Base-by-base conservation (phyloP, 2,329 filamentous ascomycete species). In the Graphilbum fragrans region DNA sequence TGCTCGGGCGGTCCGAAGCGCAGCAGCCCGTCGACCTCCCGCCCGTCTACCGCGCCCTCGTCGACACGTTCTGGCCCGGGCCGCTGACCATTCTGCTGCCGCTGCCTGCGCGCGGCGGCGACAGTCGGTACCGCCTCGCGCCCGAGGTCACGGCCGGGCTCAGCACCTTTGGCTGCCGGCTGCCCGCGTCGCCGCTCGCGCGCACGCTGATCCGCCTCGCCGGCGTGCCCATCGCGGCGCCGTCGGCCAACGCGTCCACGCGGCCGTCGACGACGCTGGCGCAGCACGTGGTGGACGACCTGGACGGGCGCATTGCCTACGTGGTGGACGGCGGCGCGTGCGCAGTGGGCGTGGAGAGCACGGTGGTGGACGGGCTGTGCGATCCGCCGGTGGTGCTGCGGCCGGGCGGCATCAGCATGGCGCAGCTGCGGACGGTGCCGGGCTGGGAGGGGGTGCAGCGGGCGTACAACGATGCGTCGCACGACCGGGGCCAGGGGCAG, bases 171-270 rank as follows among this genome's bases (percentile, higher is more conserved):
- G 92, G 87, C 38, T 88, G 79, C 31, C 80, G 92, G 29, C 92
- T 98, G 77, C 92, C 92, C 1, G 75, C 80, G 12, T 86, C 85
- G 20, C 69, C 82, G 12, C 74, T 96, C n/a, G 88, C 92, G 0
- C 72, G 92, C 35, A 79, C 85, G 1, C 75, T 98, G n/a, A 92
- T 96, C 49, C 75, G 83, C 43, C 69, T 87, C 2, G 73, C 83
- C 4, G 82, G 77, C 39, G 70, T 78, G 2, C 92, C 92, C 0
- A 68, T 98, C 34, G 92, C 92, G 5, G 92, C 85, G 0, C 92
- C 92, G 0, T 94, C 87, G 1, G 92, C 92, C 12, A 98, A 98
- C 57, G 87, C 88, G 0, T 94, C 86, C 0, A 96, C 90, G 0
- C 86, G 85, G 52, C 92, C 92, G 1, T 94, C 86, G 2, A 90